phyloP scores from a whole-genome alignment of 2,329 filamentous ascomycete genomes.

The Fusarium sp. region DNA sequence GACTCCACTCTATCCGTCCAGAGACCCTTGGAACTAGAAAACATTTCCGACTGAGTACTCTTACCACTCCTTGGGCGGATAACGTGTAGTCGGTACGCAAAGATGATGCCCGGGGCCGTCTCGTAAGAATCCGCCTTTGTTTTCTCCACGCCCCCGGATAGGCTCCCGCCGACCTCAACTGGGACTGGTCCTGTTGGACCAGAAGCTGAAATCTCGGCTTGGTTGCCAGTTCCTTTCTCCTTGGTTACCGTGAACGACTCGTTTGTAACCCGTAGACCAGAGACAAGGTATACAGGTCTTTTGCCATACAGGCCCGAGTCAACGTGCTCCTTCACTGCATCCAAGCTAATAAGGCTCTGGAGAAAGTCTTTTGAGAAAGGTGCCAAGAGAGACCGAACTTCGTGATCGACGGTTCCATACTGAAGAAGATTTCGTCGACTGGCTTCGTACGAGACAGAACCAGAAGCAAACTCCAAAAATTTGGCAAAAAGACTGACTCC shows the following conservation, averaged over 20 bases:
- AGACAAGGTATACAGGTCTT: neutral
- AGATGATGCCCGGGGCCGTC: neutral
- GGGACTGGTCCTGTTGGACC: neutral
- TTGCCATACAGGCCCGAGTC: neutral
- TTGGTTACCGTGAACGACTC: neutral
- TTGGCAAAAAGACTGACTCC: neutral
- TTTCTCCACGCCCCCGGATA: neutral
- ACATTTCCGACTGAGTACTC: neutral
- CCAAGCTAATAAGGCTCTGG: neutral
- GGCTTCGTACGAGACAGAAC: neutral
- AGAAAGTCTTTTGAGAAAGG: neutral
- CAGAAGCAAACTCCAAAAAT: neutral
- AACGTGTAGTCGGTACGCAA: neutral
- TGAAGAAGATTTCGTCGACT: neutral
- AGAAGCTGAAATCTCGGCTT: neutral
- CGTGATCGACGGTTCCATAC: neutral
- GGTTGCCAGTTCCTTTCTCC: neutral
- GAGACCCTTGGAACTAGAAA: neutral
- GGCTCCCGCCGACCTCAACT: neutral
- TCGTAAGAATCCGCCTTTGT: neutral
- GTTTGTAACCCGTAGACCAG: neutral
- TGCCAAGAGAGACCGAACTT: neutral
- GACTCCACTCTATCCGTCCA: neutral
- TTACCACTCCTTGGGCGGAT: neutral
- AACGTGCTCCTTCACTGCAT: neutral